Conservation (phyloP, 768 basidiomycete genomes). For the Suillus hirtellus region DNA sequence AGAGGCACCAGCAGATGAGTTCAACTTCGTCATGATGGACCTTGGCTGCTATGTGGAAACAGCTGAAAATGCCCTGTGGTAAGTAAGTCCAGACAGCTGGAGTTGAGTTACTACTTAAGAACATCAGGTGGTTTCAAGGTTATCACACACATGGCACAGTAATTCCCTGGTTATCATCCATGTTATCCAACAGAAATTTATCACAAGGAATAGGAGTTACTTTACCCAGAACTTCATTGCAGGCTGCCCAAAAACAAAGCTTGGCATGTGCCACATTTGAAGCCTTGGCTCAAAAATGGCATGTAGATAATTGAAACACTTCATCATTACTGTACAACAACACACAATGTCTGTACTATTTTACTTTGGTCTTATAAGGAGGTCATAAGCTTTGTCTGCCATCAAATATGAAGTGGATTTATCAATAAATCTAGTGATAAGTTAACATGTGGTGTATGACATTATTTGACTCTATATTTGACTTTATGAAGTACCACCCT, state of each 20-base stretch:
- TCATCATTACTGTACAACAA: no score
- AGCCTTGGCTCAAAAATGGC: neutral
- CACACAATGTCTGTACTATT: no score
- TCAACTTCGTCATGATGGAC: neutral
- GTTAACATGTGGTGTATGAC: no score
- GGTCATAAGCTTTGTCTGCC: no score
- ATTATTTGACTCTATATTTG: no score
- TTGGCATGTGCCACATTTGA: neutral
- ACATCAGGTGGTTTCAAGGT: neutral
- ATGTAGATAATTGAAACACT: no score
- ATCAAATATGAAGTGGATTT: no score
- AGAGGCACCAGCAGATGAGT: neutral
- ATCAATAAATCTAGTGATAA: no score
- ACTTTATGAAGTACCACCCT: no score
- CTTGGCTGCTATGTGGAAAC: neutral
- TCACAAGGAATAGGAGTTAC: neutral
- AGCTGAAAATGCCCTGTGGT: neutral
- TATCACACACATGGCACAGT: neutral
- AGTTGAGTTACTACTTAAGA: neutral
- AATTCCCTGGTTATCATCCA: neutral
- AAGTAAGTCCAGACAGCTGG: neutral
- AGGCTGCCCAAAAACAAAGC: neutral
- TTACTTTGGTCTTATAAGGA: no score
- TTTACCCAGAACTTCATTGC: neutral
- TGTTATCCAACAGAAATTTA: slow-evolving; percentile 1